Base-by-base conservation (phyloP, 108 stramenopile genomes). In the Skeletonema potamos region DNA sequence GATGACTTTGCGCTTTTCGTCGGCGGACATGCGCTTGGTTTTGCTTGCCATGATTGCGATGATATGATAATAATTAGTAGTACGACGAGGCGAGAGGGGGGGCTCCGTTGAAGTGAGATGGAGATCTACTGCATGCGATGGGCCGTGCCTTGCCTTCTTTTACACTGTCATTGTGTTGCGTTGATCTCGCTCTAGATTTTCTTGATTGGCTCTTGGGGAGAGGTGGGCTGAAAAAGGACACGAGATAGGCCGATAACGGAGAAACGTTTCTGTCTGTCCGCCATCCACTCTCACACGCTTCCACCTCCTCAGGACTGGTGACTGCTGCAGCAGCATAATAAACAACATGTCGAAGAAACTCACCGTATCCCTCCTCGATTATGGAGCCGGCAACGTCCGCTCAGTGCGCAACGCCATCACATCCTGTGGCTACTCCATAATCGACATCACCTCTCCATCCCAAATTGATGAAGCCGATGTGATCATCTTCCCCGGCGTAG, bases 371-470 rank as follows among this genome's bases (percentile, higher is more conserved):
- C 78, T 99, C 43, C 87, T 99, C 36, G 99, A 99, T 81, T 99
- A 99, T 76, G 99, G 99, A 27, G 99, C 98, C 6, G 99, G 99
- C 26, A 99, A 99, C 82, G 97, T 99, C 55, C 85, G 92, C 32
- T 92, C 91, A 13, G 89, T 96, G 13, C 86, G 91, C 62, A 99
- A 99, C 74, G 98, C 97, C 62, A 96, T 98, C 59, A 60, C 79
- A 33, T 78, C 82, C 18, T 81, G 85, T 70, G 96, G 97, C 24
- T 96, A 92, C 80, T 73, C 92, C 58, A 85, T 96, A 56, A 70
- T 83, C 59, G 91, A 90, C 70, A 92, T 98, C 20, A 86, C 85
- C 10, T 70, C 81, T 1, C 91, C 98, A 7, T 75, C 85, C 11
- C 94, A 98, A 74, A 95, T 98, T 70, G 44, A 54, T 6, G 11